Percentiles rank a stretch among this genome's conserved stretches.
Conservation (phyloP, 768 basidiomycete genomes). For the Grammothele lineata region DNA sequence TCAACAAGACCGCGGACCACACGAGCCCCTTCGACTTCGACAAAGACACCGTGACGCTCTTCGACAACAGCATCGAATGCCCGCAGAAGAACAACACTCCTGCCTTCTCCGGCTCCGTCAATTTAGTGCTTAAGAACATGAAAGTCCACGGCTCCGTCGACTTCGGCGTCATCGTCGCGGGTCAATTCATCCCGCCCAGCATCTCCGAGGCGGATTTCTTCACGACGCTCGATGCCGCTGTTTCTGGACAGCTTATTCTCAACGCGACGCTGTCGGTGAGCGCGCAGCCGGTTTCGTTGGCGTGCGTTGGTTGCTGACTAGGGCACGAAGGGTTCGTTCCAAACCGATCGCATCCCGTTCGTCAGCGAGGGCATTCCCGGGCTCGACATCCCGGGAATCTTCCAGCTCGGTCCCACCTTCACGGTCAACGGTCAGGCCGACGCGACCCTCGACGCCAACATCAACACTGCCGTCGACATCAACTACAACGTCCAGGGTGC, state of each 20-base stretch:
- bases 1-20: conserved; percentile 15
- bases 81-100: conserved; percentile 9
- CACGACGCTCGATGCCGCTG: conserved; percentile 32
- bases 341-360: conserved; percentile 39
- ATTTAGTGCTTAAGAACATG: conserved; percentile 25
- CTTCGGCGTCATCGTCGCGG: conserved; percentile 38
- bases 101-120: conserved; percentile 17
- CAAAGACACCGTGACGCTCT: conserved; percentile 16
- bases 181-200: conserved; percentile 38
- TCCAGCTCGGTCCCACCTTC: conserved; percentile 47
- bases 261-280: conserved; percentile 34
- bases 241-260: conserved; percentile 36
- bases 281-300: not conserved
- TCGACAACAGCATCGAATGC: conserved; percentile 20
- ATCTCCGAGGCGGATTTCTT: conserved; percentile 10
- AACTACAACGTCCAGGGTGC: conserved; percentile 40
- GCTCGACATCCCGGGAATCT: conserved; percentile 45
- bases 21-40: conserved; percentile 17
- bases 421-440: conserved; percentile 31
- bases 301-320: not conserved
- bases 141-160: conserved; percentile 30
- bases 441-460: conserved; percentile 30
- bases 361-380: conserved; percentile 42
- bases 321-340: conserved; percentile 34
- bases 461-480: conserved; percentile 39